Conservation (phyloP, 306 rosid species). For the Pterocarpus santalinus region DNA sequence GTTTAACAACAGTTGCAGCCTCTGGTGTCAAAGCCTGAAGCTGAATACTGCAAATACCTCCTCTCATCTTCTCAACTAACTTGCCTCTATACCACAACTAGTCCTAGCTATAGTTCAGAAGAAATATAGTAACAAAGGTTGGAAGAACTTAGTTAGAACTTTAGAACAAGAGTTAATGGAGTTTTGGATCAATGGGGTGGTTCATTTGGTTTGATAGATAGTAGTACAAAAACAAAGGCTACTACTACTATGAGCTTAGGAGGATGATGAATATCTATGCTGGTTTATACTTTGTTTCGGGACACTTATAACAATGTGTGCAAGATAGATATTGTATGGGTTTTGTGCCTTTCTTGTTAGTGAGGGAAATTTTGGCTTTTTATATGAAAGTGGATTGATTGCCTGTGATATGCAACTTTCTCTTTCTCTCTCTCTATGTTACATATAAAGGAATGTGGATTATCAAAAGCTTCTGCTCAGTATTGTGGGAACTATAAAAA, state of each 20-base stretch:
- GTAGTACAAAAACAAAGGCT: constrained; percentile 37
- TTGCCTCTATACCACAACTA: neutral
- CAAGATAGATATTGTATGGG: constrained; percentile 45
- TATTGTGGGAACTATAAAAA: constrained; percentile 57
- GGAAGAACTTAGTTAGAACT: neutral
- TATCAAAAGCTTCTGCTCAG: constrained; percentile 66
- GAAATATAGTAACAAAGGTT: constrained; percentile 14
- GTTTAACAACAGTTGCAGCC: constrained; percentile 75
- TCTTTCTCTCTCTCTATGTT: constrained; percentile 44
- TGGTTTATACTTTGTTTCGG: constrained; percentile 47
- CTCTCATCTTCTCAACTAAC: constrained; percentile 66
- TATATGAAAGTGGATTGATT: constrained; percentile 60
- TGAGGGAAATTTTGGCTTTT: constrained; percentile 93
- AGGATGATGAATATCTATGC: constrained; percentile 3
- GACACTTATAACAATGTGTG: constrained; percentile 36
- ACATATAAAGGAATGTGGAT: constrained; percentile 61
- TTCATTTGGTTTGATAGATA: constrained; percentile 34
- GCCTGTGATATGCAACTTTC: constrained; percentile 60
- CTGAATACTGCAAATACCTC: constrained; percentile 79
- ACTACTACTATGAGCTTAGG: constrained; percentile 19
- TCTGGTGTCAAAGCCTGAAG: constrained; percentile 76
- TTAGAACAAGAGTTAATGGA: neutral
- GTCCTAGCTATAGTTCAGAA: neutral
- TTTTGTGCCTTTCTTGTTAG: constrained; percentile 93
- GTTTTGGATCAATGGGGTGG: constrained; percentile 33